Conservation (phyloP, 495 filamentous ascomycete species). For the Penicillium arizonense region DNA sequence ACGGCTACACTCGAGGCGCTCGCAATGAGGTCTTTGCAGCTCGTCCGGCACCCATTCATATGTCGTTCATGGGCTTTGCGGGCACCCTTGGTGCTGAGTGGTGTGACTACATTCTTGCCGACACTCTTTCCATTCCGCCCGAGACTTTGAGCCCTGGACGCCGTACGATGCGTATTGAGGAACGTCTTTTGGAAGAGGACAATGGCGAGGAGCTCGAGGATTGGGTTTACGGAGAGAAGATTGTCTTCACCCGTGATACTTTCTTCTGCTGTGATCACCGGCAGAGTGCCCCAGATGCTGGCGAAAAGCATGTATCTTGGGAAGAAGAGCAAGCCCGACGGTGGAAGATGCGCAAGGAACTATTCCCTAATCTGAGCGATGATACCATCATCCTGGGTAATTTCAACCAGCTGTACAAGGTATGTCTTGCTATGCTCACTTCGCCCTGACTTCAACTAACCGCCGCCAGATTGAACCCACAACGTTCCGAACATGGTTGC, state of each 20-base stretch:
- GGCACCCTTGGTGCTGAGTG: slow-evolving; percentile 95
- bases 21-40: slow-evolving; percentile 97
- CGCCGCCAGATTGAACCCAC: slow-evolving; percentile 84
- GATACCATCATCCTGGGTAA: slow-evolving; percentile 92
- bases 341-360: slow-evolving; percentile 92
- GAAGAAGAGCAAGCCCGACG: slow-evolving; percentile 78
- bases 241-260: slow-evolving; percentile 90
- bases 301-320: slow-evolving; percentile 68
- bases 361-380: slow-evolving; percentile 83
- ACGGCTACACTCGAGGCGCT: slow-evolving; percentile 96
- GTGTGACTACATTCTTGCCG: slow-evolving; percentile 97
- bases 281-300: slow-evolving; percentile 80
- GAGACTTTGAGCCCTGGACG: slow-evolving; percentile 78
- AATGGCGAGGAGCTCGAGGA: slow-evolving; percentile 60
- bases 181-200: slow-evolving; percentile 67
- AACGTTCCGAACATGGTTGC: slow-evolving; percentile 94
- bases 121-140: slow-evolving; percentile 80
- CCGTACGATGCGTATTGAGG: slow-evolving; percentile 69
- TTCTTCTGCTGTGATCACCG: slow-evolving; percentile 99
- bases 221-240: slow-evolving; percentile 97
- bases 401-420: slow-evolving; percentile 99
- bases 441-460: slow-evolving; percentile 5
- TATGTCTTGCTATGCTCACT: slow-evolving; percentile 35
- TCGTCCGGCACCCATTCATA: slow-evolving; percentile 91
- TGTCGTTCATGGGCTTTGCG: slow-evolving; percentile 99